These are phyloP conservation scores for Pleurotus salmoneostramineus DNA, from an alignment of 768 basidiomycete species.

Conservation along the genomic window DNA sequence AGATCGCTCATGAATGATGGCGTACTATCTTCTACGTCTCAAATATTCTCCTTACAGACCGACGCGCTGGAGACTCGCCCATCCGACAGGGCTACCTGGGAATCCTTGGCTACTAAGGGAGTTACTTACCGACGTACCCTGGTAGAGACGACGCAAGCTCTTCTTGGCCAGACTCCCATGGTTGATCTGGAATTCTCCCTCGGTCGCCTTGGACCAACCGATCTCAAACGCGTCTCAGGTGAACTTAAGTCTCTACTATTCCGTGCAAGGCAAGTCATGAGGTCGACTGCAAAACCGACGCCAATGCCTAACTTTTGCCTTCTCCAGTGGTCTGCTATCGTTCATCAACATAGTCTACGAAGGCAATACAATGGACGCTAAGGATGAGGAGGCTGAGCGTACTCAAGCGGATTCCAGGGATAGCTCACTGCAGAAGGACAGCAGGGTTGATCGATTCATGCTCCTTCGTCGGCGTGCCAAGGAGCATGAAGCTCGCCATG, in stretches of 20 bases:
- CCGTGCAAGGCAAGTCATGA: conserved; percentile 29
- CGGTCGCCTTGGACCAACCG: conserved; percentile 37
- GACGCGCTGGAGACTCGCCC: conserved; percentile 26
- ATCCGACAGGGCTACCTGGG: conserved; percentile 31
- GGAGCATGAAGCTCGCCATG: conserved; percentile 32
- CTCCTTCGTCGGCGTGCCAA: conserved; percentile 22
- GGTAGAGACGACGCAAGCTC: conserved; percentile 24
- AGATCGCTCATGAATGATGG: neutral
- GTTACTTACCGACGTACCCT: conserved; percentile 22
- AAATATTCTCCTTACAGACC: conserved; percentile 28
- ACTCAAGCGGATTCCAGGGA: neutral
- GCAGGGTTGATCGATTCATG: conserved; percentile 22
- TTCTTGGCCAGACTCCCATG: conserved; percentile 30
- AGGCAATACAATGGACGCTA: conserved; percentile 20
- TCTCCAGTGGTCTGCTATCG: conserved; percentile 25
- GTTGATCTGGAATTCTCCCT: conserved; percentile 38
- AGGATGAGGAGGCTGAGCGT: conserved; percentile 12
- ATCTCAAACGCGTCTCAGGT: conserved; percentile 33
- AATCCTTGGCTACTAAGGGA: conserved; percentile 20
- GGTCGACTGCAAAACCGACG: too few relatives aligned
- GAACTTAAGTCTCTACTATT: conserved; percentile 35
- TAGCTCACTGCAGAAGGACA: neutral
- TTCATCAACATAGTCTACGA: conserved; percentile 35
- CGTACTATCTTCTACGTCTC: conserved; percentile 17
- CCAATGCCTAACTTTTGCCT: neutral